Evolutionary conservation across 2,329 filamentous ascomycete genomes (phyloP).

Genomic region (Penicillium sp.): DNA sequence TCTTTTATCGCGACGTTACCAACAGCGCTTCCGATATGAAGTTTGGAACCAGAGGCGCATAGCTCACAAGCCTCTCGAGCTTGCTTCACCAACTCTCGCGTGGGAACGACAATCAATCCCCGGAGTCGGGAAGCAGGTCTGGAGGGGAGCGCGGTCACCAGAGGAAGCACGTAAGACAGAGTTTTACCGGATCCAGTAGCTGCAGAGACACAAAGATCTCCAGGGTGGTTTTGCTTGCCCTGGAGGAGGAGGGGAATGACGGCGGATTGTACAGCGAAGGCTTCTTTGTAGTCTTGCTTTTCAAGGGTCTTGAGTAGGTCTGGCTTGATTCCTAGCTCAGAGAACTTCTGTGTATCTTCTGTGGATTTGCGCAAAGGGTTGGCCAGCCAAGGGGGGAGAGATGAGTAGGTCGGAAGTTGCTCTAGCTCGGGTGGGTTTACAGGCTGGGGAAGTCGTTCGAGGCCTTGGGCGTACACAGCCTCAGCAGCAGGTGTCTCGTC

Average conservation of each 20-base stretch:
- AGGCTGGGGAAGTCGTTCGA: slow-evolving; percentile 79
- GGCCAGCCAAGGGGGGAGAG: slow-evolving; percentile 78
- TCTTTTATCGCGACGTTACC: slow-evolving; percentile 74
- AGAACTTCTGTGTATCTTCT: slow-evolving; percentile 63
- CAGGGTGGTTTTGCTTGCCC: slow-evolving; percentile 60
- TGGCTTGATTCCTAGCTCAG: slow-evolving; percentile 62
- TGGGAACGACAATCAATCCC: slow-evolving; percentile 85
- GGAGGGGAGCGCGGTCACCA: slow-evolving; percentile 74
- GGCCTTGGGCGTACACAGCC: slow-evolving; percentile 52
- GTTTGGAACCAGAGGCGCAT: slow-evolving; percentile 69
- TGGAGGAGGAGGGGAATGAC: slow-evolving; percentile 78
- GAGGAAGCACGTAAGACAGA: slow-evolving; percentile 82
- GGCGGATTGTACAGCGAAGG: slow-evolving; percentile 78
- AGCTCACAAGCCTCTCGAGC: slow-evolving; percentile 76
- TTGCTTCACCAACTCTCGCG: slow-evolving; percentile 85
- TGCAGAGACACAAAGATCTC: slow-evolving; percentile 87
- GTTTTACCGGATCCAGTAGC: slow-evolving; percentile 97
- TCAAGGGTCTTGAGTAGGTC: slow-evolving; percentile 65
- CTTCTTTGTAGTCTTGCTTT: slow-evolving; percentile 68
- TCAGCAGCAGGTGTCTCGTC: slow-evolving; percentile 24
- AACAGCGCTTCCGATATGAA: slow-evolving; percentile 79
- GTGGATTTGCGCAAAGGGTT: slow-evolving; percentile 70
- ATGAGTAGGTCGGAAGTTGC: slow-evolving; percentile 69
- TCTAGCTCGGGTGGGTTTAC: slow-evolving; percentile 57
- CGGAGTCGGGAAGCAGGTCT: slow-evolving; percentile 67